A percentile compares a stretch with the other conserved stretches of the same genome.
phyloP scores from a whole-genome alignment of 768 basidiomycete species.

The Amanita pallidorosea region DNA sequence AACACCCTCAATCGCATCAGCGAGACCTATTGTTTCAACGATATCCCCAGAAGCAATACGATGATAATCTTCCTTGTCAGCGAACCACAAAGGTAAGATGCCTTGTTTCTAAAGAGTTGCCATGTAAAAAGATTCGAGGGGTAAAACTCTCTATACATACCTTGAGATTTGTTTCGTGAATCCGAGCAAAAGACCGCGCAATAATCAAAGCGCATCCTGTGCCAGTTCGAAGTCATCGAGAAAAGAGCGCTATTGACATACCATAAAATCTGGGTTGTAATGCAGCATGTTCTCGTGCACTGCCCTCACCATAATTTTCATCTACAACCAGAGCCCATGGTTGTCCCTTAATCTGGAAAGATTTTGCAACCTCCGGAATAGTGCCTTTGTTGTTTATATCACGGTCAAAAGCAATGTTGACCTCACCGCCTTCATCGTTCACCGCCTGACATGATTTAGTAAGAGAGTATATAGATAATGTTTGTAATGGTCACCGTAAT shows the following conservation, averaged over 20 bases:
- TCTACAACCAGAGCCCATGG: conserved; percentile 94
- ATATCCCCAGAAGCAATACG: conserved; percentile 76
- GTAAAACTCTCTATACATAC: conserved; percentile 24
- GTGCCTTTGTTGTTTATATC: conserved; percentile 57
- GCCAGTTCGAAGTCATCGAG: background rate
- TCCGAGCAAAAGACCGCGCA: conserved; percentile 92
- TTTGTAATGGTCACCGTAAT: conserved; percentile 46
- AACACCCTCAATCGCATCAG: conserved; percentile 44
- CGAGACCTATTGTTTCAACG: conserved; percentile 77
- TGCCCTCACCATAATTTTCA: conserved; percentile 97
- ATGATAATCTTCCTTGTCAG: conserved; percentile 74
- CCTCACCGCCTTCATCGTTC: conserved; percentile 90
- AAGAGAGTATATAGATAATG: background rate
- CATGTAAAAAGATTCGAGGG: conserved; percentile 5
- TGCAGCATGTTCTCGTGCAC: conserved; percentile 95
- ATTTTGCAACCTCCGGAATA: conserved; percentile 86
- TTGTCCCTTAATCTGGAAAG: conserved; percentile 70
- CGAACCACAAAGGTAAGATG: conserved; percentile 91
- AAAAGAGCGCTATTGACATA: conserved; percentile 15
- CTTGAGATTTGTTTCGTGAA: conserved; percentile 97
- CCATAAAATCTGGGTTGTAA: conserved; percentile 94
- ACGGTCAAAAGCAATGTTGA: conserved; percentile 85
- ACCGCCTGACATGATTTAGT: conserved; percentile 43
- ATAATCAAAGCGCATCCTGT: conserved; percentile 79
- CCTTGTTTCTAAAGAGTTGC: conserved; percentile 77